Evolutionary conservation across 1,284 basidiomycete species (phyloP).

Genomic region (Malassezia arunalokei): DNA sequence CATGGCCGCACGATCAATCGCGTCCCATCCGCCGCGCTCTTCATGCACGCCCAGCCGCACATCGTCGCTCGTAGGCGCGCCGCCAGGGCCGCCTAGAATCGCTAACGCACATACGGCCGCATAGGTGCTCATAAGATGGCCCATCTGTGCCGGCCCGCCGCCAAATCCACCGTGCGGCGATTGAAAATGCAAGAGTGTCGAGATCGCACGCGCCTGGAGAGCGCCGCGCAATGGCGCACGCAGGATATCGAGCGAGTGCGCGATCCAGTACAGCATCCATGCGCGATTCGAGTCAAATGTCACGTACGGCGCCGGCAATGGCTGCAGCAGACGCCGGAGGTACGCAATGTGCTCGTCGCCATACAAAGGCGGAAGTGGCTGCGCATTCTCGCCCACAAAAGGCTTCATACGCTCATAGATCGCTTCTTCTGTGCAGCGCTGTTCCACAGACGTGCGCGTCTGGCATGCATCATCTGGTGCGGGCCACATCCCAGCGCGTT

Average conservation of each 20-base stretch:
- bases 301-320: conserved; percentile 33
- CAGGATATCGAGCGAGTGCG: conserved; percentile 36
- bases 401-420: conserved; percentile 27
- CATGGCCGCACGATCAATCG: conserved; percentile 52
- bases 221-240: conserved; percentile 23
- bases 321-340: conserved; percentile 29
- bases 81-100: conserved; percentile 57
- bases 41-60: conserved; percentile 48
- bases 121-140: conserved; percentile 82
- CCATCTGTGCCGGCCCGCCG: conserved; percentile 75
- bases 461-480: conserved; percentile 26
- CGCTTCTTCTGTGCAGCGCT: conserved; percentile 27
- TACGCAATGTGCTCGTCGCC: conserved; percentile 34
- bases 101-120: conserved; percentile 74
- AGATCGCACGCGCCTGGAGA: conserved; percentile 28
- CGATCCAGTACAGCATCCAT: conserved; percentile 44
- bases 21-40: conserved; percentile 45
- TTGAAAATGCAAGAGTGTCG: conserved; percentile 42
- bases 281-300: conserved; percentile 39
- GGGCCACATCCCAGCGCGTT: conserved; percentile 15
- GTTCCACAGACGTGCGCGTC: conserved; percentile 34
- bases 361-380: conserved; percentile 21
- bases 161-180: conserved; percentile 62
- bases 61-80: conserved; percentile 40
- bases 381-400: conserved; percentile 14